These are phyloP conservation scores for Saturnispora zaruensis DNA, from an alignment of 805 yeast species.

Conservation along the genomic window DNA sequence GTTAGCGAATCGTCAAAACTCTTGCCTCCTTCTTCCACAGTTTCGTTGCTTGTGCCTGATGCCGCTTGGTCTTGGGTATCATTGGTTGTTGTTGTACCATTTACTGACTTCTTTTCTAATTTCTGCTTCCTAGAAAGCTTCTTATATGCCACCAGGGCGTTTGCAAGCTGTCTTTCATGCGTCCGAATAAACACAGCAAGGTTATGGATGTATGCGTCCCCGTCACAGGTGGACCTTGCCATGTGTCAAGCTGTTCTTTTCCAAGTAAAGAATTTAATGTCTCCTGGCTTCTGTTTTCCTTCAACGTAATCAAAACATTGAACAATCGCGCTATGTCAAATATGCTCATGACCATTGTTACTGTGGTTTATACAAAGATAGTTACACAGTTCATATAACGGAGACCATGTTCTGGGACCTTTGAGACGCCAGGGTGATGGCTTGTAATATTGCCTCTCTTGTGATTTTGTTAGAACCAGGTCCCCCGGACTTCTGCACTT, in stretches of 20 bases:
- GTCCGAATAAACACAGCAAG: constrained; percentile 44
- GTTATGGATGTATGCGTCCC: constrained; percentile 49
- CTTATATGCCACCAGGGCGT: constrained; percentile 47
- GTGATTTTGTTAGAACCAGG: constrained; percentile 33
- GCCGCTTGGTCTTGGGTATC: not conserved
- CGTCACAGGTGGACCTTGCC: constrained; percentile 35
- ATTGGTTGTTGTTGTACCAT: not conserved
- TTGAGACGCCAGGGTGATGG: constrained; percentile 38
- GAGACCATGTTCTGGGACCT: constrained; percentile 35
- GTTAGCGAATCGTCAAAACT: constrained; percentile 11
- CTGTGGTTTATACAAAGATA: not conserved
- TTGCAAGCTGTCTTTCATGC: constrained; percentile 52
- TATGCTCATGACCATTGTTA: constrained; percentile 2
- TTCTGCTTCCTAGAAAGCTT: constrained; percentile 25
- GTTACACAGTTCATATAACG: not conserved
- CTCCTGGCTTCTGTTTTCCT: not conserved
- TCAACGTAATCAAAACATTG: not conserved
- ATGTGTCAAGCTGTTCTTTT: constrained; percentile 5
- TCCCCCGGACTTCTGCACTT: constrained; percentile 41
- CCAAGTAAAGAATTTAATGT: not conserved
- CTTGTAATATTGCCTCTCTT: constrained; percentile 37
- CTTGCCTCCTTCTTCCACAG: constrained; percentile 6
- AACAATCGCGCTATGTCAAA: not conserved
- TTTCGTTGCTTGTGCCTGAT: not conserved
- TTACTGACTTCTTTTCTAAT: not conserved